Evolutionary conservation across 768 basidiomycete species (phyloP).

Genomic region (Dentipellis fragilis): DNA sequence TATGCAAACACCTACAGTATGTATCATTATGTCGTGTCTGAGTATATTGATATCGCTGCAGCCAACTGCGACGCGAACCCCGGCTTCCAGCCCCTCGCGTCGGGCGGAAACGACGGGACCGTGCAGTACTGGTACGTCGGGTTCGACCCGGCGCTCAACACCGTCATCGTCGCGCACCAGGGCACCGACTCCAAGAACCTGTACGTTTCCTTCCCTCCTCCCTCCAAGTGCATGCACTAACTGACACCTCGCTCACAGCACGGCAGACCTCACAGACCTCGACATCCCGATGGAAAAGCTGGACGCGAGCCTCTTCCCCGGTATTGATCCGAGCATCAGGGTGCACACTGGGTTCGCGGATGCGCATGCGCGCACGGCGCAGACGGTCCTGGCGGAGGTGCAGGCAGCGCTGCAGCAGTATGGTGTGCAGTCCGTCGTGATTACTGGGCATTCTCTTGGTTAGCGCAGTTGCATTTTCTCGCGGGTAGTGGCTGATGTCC

Average conservation of each 20-base stretch:
- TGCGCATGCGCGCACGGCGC: constrained; percentile 37
- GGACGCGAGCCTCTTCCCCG: constrained; percentile 43
- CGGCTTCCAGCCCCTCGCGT: constrained; percentile 31
- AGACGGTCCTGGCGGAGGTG: constrained; percentile 33
- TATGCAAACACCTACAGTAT: too few species aligned
- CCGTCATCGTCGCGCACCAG: constrained; percentile 51
- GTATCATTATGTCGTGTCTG: background rate
- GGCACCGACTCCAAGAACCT: constrained; percentile 49
- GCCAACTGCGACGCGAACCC: constrained; percentile 38
- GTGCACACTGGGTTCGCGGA: constrained; percentile 48
- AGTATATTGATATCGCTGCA: constrained; percentile 10
- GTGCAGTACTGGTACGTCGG: constrained; percentile 43
- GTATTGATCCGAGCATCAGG: constrained; percentile 29
- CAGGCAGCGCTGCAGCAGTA: constrained; percentile 28
- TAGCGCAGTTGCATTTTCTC: background rate
- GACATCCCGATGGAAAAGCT: constrained; percentile 31
- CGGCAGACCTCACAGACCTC: constrained; percentile 41
- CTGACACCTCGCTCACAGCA: constrained; percentile 19
- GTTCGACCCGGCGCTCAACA: constrained; percentile 38
- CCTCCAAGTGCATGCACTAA: background rate
- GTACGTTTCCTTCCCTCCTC: constrained; percentile 23
- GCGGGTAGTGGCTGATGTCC: background rate
- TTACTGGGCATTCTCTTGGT: constrained; percentile 16
- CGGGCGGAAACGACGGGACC: constrained; percentile 34
- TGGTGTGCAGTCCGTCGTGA: constrained; percentile 31